Conservation (phyloP, 2,329 filamentous ascomycete genomes). For the Xylaria digitata region DNA sequence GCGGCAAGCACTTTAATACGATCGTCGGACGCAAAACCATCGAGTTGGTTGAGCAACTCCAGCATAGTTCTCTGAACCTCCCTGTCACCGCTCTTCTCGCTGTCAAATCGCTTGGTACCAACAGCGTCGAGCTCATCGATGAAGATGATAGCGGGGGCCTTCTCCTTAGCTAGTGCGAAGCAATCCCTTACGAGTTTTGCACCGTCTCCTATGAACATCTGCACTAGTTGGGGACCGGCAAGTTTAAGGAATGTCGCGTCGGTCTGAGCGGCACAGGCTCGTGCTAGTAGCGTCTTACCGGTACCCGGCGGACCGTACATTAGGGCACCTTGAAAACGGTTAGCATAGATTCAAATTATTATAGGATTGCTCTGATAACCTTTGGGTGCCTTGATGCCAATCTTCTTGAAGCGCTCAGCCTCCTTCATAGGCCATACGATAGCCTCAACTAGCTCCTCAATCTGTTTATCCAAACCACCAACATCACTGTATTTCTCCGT, state of each 20-base stretch:
- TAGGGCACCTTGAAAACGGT: conserved; percentile 75
- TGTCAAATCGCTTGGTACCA: conserved; percentile 99
- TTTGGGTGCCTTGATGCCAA: conserved; percentile 99
- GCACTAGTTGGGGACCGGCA: conserved; percentile 94
- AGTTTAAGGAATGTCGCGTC: conserved; percentile 99
- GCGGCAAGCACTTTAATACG: conserved; percentile 96
- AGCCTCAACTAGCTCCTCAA: conserved; percentile 97
- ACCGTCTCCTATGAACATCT: conserved; percentile 99
- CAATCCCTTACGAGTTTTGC: conserved; percentile 97
- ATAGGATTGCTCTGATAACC: conserved; percentile 65
- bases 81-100: conserved; percentile 95
- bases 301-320: conserved; percentile 98
- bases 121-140: conserved; percentile 98
- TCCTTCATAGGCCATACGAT: conserved; percentile 99
- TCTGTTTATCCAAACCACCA: conserved; percentile 97
- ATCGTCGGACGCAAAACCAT: conserved; percentile 96
- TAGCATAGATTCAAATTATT: conserved; percentile 27
- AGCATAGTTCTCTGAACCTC: conserved; percentile 99
- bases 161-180: conserved; percentile 97
- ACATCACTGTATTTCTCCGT: conserved; percentile 99
- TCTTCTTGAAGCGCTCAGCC: conserved; percentile 98
- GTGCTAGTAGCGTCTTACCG: conserved; percentile 89
- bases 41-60: conserved; percentile 97
- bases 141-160: conserved; percentile 98
- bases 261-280: conserved; percentile 96